These are phyloP conservation scores for Thyridium curvatum DNA, from an alignment of 2,329 filamentous ascomycete species.

Conservation along the genomic window DNA sequence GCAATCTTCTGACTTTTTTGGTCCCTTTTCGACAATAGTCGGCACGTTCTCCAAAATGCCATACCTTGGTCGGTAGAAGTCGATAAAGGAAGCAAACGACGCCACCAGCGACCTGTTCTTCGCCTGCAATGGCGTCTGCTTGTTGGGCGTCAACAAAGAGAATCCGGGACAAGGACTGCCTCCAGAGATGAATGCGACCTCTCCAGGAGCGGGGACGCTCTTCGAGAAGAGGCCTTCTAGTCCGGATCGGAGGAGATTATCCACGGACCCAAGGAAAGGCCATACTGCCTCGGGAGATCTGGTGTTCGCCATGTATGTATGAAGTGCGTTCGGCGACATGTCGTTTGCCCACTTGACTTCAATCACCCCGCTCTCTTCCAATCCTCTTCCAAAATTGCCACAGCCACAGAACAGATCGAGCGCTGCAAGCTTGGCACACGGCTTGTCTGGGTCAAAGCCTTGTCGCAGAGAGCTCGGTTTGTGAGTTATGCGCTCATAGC, in stretches of 20 bases:
- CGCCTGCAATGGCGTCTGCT: constrained; percentile 45
- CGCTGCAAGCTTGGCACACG: constrained; percentile 41
- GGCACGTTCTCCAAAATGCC: constrained; percentile 73
- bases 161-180: constrained; percentile 78
- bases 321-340: constrained; percentile 54
- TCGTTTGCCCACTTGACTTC: constrained; percentile 65
- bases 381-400: constrained; percentile 68
- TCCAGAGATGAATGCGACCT: constrained; percentile 63
- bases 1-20: constrained; percentile 48
- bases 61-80: constrained; percentile 70
- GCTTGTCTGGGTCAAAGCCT: constrained; percentile 42
- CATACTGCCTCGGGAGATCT: constrained; percentile 29
- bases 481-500: constrained; percentile 19
- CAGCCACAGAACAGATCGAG: constrained; percentile 74
- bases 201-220: constrained; percentile 50
- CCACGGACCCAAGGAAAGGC: constrained; percentile 66
- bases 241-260: constrained; percentile 55
- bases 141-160: constrained; percentile 55
- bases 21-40: constrained; percentile 46
- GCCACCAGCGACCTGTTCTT: constrained; percentile 73
- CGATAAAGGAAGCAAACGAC: constrained; percentile 67
- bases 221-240: constrained; percentile 41
- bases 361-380: constrained; percentile 65
- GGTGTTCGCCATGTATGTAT: constrained; percentile 67
- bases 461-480: constrained; percentile 37